These are phyloP conservation scores for Trichoderma parareesei DNA, from an alignment of 495 filamentous ascomycete genomes.

Conservation along the genomic window DNA sequence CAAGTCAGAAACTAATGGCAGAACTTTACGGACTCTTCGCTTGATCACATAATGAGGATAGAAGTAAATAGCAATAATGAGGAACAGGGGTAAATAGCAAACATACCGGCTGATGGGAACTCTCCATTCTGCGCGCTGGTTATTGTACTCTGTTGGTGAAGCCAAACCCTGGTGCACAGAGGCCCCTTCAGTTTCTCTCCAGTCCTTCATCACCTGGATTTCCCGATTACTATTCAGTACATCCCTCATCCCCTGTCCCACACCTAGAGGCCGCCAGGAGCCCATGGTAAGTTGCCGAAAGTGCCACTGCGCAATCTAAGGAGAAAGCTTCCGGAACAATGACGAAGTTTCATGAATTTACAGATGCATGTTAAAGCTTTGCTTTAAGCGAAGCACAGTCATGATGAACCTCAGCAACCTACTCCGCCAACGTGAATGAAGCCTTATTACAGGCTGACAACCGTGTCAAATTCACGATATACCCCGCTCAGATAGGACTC, in stretches of 20 bases:
- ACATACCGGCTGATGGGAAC: not conserved
- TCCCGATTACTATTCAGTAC: not conserved
- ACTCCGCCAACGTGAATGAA: too few species aligned
- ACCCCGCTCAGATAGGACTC: constrained; percentile 2
- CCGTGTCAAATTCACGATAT: not conserved
- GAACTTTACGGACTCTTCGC: not conserved
- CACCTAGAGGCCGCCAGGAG: not conserved
- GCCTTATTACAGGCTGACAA: not conserved
- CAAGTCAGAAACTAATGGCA: not conserved
- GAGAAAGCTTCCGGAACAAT: too few species aligned
- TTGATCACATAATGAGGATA: not conserved
- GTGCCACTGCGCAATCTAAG: too few species aligned
- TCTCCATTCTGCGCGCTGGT: constrained; percentile 7
- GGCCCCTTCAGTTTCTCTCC: not conserved
- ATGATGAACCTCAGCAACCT: not conserved
- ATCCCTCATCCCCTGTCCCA: not conserved
- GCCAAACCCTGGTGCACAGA: not conserved
- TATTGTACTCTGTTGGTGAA: constrained; percentile 1
- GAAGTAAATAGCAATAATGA: not conserved
- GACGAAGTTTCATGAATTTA: not conserved
- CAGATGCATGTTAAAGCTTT: not conserved
- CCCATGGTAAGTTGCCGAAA: not conserved
- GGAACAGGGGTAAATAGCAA: not conserved
- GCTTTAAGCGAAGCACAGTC: not conserved
- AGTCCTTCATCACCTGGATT: constrained; percentile 4